Conservation (phyloP, 768 basidiomycete species). For the Phanerochaete carnosa region DNA sequence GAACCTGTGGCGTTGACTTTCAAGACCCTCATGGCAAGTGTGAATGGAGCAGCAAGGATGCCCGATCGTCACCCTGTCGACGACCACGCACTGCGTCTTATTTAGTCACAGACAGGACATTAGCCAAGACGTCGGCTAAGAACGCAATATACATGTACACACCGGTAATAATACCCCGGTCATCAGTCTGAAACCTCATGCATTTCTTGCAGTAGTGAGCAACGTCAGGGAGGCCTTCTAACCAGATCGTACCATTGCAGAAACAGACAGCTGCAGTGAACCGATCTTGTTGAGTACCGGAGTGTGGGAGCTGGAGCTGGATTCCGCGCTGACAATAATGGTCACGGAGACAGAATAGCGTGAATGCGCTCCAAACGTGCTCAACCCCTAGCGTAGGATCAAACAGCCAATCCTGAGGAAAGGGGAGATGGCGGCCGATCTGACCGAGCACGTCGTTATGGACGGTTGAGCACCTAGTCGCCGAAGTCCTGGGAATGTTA, state of each 20-base stretch:
- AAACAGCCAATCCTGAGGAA: not conserved
- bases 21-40: conserved; percentile 13
- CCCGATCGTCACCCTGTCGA: conserved; percentile 25
- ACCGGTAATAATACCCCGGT: not conserved
- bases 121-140: too few species aligned
- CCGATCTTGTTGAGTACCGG: conserved; percentile 20
- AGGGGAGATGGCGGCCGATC: not conserved
- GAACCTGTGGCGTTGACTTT: conserved; percentile 11
- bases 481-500: conserved; percentile 11
- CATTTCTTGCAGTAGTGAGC: conserved; percentile 28
- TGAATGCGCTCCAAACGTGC: conserved; percentile 5
- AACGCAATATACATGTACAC: not conserved
- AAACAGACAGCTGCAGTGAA: conserved; percentile 21
- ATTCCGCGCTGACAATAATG: conserved; percentile 10
- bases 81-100: conserved; percentile 7
- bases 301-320: conserved; percentile 23
- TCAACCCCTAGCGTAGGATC: not conserved
- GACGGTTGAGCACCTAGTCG: conserved; percentile 5
- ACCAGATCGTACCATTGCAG: conserved; percentile 21
- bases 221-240: conserved; percentile 25
- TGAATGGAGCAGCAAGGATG: conserved; percentile 21
- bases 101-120: too few species aligned
- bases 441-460: not conserved
- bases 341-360: conserved; percentile 21
- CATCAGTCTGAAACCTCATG: not conserved